Base-by-base conservation (phyloP, 768 basidiomycete genomes). In the Pholiota microspora region DNA sequence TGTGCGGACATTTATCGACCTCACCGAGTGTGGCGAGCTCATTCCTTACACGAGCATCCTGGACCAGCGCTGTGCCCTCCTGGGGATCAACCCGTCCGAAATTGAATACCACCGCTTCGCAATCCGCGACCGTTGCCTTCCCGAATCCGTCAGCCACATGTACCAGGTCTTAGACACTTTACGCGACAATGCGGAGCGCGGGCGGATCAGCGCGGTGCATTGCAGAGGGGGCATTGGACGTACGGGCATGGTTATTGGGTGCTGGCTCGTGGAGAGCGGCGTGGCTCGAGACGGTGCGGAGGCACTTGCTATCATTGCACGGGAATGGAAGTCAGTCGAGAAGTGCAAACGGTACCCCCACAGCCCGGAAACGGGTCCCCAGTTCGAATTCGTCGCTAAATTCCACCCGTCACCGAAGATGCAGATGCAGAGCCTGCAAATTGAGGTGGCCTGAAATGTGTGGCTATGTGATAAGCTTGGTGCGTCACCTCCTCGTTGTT, bases 61-160 rank as follows among this genome's bases (percentile, higher is more conserved):
- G 58, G 68, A 73, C 45, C 62, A 69, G 36, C 82, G 85, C 50
- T 83, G 85, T 4, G 63, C 65, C 7, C 69, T 79, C 7, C 78
- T 88, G 21, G 77, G 76, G 50, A 83, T 90, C 51, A 80, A 83
- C 59, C 67, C 73, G 18, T 48, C 64, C 35, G 71, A 77, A 7
- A 77, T 92, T 67, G 83, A 86, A 61, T 92, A 92, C 74, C 82
- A 89, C 73, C 80, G 85, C 55, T 89, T 90, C 71, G 85, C 89
- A 3, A 89, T 92, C 61, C 83, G 79, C 29, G 89, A 92, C 67
- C 79, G 89, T 46, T 83, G 74, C 31, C 70, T 88, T 5, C 89
- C 89, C 36, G 76, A 78, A 61, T 83, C 81, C 9, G 63, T 72
- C 28, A 77, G 83, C 23, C 79, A 79, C 61, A 81, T 90, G 72